Conservation (phyloP, 2,329 filamentous ascomycete genomes). For the Sporothrix sp. region DNA sequence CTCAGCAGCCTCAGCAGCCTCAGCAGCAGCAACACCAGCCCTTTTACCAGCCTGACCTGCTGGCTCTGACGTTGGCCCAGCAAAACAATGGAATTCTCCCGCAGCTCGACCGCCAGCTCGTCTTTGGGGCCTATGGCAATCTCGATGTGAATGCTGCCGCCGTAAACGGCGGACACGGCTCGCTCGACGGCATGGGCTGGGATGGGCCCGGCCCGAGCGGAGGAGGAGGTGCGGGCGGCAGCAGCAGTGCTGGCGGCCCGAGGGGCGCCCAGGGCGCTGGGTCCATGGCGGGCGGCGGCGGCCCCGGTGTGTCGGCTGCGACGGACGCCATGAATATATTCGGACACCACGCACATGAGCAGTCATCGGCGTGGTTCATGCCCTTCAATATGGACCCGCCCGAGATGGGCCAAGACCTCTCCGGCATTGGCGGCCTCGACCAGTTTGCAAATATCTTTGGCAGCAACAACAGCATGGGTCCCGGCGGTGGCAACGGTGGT, state of each 20-base stretch:
- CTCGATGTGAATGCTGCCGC: constrained; percentile 35
- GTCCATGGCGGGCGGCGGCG: not conserved
- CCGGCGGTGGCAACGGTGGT: constrained; percentile 20
- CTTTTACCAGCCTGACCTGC: constrained; percentile 43
- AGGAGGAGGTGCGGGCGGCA: constrained; percentile 8
- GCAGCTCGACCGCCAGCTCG: constrained; percentile 65
- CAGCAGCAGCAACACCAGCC: constrained; percentile 18
- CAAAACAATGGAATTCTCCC: constrained; percentile 45
- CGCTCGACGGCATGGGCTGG: constrained; percentile 38
- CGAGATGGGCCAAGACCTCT: constrained; percentile 42
- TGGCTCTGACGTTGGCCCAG: constrained; percentile 42
- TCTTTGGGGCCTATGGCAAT: constrained; percentile 60
- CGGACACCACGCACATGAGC: constrained; percentile 32
- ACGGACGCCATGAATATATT: constrained; percentile 22
- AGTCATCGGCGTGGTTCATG: constrained; percentile 74
- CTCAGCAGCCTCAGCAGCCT: constrained; percentile 10
- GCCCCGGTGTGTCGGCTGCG: not conserved
- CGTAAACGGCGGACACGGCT: constrained; percentile 27
- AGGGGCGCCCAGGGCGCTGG: not conserved
- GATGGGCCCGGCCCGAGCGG: constrained; percentile 17
- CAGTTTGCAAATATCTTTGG: constrained; percentile 41
- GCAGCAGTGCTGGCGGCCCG: not conserved
- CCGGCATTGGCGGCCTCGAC: constrained; percentile 35
- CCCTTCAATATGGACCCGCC: constrained; percentile 85
- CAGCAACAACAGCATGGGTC: constrained; percentile 28